Percentiles rank a stretch among this genome's conserved stretches.
Conservation (phyloP, 306 rosid species). For the Quercus variabilis region DNA sequence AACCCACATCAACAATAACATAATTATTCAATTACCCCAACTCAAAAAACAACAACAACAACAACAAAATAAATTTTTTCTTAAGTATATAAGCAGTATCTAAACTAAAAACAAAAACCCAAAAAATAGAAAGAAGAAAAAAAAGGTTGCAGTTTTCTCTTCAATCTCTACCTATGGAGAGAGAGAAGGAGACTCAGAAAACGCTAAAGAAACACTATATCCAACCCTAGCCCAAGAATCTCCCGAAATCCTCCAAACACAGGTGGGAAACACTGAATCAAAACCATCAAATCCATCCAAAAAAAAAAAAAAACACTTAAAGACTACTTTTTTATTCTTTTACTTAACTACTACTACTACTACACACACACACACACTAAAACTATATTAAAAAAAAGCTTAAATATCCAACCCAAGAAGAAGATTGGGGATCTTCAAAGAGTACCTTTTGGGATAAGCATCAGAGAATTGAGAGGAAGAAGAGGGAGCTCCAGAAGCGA, state of each 20-base stretch:
- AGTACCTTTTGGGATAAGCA: slow-evolving; percentile 79
- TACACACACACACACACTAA: neutral
- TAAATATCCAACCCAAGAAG: slow-evolving; percentile 16
- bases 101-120: slow-evolving; percentile 1
- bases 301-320: neutral
- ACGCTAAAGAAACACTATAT: slow-evolving; percentile 48
- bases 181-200: slow-evolving; percentile 35
- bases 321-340: neutral
- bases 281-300: slow-evolving; percentile 54
- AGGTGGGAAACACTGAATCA: slow-evolving; percentile 58
- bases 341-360: neutral
- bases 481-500: slow-evolving; percentile 50
- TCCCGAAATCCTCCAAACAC: slow-evolving; percentile 52
- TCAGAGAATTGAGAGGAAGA: slow-evolving; percentile 58
- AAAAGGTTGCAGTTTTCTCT: slow-evolving; percentile 18
- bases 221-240: slow-evolving; percentile 44
- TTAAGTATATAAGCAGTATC: slow-evolving; percentile 16
- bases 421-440: slow-evolving; percentile 43
- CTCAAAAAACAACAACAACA: slow-evolving; percentile 12
- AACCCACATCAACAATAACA: slow-evolving; percentile 37
- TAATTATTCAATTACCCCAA: slow-evolving; percentile 4
- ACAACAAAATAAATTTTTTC: neutral
- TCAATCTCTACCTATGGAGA: slow-evolving; percentile 26
- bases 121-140: neutral
- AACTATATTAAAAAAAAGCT: neutral